Evolutionary conservation across 805 yeast genomes (phyloP).

Genomic region (Trichomonascus vanleenenianus): DNA sequence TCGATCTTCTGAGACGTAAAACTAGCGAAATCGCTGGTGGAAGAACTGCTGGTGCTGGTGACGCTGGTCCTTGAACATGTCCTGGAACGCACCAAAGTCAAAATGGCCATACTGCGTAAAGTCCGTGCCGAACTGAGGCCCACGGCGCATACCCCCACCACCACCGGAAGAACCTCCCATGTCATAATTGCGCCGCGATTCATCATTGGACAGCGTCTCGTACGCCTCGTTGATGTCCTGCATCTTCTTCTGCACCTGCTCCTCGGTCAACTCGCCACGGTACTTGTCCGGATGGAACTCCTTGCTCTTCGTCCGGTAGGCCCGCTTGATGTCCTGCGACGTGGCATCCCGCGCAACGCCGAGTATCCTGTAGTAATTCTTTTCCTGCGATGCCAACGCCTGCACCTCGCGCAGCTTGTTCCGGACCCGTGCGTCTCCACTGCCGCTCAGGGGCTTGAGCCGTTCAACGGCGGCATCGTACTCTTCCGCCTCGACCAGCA

Average conservation of each 20-base stretch:
- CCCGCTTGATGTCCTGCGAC: conserved; percentile 65
- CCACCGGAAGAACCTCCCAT: conserved; percentile 7
- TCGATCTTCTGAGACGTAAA: too few relatives aligned
- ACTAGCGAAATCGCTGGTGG: too few relatives aligned
- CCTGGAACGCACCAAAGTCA: conserved; percentile 8
- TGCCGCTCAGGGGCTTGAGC: too few relatives aligned
- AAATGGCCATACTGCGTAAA: conserved; percentile 6
- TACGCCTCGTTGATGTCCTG: conserved; percentile 90
- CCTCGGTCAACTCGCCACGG: conserved; percentile 56
- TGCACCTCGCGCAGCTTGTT: conserved; percentile 17
- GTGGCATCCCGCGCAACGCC: conserved; percentile 63
- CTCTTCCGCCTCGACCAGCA: conserved; percentile 14
- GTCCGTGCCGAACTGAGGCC: neutral
- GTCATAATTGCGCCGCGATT: conserved; percentile 59
- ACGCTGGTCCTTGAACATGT: too few relatives aligned
- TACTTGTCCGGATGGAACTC: conserved; percentile 91
- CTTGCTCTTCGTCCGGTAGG: conserved; percentile 69
- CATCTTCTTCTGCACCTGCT: conserved; percentile 74
- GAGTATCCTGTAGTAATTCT: conserved; percentile 74
- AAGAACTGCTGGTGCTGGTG: too few relatives aligned
- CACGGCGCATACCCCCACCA: conserved; percentile 1
- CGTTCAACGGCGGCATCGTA: conserved; percentile 14
- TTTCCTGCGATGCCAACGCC: conserved; percentile 25
- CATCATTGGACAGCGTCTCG: conserved; percentile 68
- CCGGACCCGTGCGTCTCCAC: conserved; percentile 7